Base-by-base conservation (phyloP, 164 flowering plant genomes). In the Malania oleifera region DNA sequence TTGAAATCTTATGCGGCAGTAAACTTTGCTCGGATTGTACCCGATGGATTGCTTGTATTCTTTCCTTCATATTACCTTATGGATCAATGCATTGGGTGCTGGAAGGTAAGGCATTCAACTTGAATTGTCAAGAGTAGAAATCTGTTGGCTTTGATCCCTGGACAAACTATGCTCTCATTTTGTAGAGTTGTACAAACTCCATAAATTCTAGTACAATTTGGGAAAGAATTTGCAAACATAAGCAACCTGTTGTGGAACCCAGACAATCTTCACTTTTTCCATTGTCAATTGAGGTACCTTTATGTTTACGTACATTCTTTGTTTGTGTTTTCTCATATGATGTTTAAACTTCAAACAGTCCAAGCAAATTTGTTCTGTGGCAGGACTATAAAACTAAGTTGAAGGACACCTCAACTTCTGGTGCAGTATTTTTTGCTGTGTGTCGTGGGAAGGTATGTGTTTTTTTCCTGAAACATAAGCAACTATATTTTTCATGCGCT, bases 401-500 rank as follows among this genome's bases (percentile, higher is more conserved):
- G 73, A 85, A 72, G 59, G 97, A 88, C 62, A 63, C 61, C 35
- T 78, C 89, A 55, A 59, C 82, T 57, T 82, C 91, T 67, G 99
- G 99, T 63, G 95, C 97, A 55, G 64, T 90, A 17, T 93, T 90
- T 78, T 93, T 93, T 77, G 99, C 97, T 44, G 97, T 93, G 25
- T 90, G 95, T 56, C 97, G 99, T 56, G 99, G 97, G 48, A 93
- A 93, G 96, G 98, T 90, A 74, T 52, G 65, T 11, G 35, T 31
- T 34, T 74, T 60, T 17, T 29, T 22, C 40, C 17, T 56, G 12
- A 34, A 10, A 7, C 23, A 13, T 48, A 24, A 50, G 29, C 27
- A 54, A 40, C 19, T 9, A 17, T 52, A 39, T 23, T 38, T 56
- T 39, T 24, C 41, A 7, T 43, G 14, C 37, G 56, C 18, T 46